A percentile compares a stretch with the other conserved stretches of the same genome.
phyloP scores from a whole-genome alignment of 2,329 filamentous ascomycete genomes.

The Cercospora citrullina region DNA sequence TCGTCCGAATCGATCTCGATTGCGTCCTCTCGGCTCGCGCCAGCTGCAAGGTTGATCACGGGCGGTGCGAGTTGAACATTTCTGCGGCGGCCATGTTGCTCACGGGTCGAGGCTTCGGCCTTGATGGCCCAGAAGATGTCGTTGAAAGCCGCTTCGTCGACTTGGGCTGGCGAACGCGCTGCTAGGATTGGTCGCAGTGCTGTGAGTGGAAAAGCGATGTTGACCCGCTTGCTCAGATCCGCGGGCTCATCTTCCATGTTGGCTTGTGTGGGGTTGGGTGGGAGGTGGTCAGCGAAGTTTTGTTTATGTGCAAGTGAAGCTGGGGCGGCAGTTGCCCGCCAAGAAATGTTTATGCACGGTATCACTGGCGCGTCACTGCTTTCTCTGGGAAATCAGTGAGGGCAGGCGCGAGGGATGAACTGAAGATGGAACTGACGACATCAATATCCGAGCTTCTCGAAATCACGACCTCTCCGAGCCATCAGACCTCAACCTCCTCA shows the following conservation, averaged over 20 bases:
- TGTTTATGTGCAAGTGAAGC: background rate
- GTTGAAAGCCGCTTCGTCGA: background rate
- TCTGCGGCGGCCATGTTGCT: background rate
- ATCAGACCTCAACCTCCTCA: background rate
- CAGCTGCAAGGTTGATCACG: background rate
- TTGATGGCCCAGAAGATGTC: background rate
- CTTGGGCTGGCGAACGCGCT: background rate
- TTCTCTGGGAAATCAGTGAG: background rate
- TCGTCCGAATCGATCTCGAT: background rate
- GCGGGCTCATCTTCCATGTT: background rate
- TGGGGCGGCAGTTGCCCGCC: background rate
- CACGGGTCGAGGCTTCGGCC: background rate
- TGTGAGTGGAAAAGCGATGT: background rate
- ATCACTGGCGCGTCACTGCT: background rate
- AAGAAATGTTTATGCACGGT: background rate
- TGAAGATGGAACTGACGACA: background rate
- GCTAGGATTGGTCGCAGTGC: background rate
- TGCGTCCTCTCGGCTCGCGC: background rate
- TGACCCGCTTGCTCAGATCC: background rate
- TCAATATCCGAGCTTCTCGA: background rate
- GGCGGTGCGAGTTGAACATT: background rate
- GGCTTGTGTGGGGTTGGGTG: background rate
- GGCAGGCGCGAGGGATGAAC: background rate
- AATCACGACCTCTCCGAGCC: background rate
- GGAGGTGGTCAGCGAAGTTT: background rate